These are phyloP conservation scores for Saccharomyces kudriavzevii DNA, from an alignment of 805 yeast species.

Conservation along the genomic window DNA sequence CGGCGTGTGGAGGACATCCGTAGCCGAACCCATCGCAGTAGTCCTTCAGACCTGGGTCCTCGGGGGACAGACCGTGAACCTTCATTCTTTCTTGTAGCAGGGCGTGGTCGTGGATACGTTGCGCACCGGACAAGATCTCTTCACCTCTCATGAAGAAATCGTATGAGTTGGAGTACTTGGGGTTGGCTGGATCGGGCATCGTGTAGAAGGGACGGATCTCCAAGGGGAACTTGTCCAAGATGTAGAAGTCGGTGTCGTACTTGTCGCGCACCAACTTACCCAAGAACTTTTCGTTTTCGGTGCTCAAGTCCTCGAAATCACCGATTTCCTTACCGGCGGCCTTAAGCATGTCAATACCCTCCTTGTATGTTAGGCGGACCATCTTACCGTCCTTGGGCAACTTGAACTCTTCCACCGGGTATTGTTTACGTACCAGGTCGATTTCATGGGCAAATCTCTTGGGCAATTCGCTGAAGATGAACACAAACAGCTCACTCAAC, in stretches of 20 bases:
- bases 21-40: conserved; percentile 87
- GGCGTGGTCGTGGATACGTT: conserved; percentile 92
- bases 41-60: conserved; percentile 75
- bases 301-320: conserved; percentile 81
- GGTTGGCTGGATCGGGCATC: conserved; percentile 93
- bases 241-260: conserved; percentile 95
- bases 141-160: conserved; percentile 99
- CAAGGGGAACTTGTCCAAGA: conserved; percentile 95
- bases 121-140: conserved; percentile 98
- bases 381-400: conserved; percentile 90
- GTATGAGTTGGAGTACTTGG: conserved; percentile 91
- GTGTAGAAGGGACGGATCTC: conserved; percentile 97
- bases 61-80: conserved; percentile 75
- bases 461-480: conserved; percentile 80
- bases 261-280: conserved; percentile 89
- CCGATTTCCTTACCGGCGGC: conserved; percentile 73
- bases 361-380: conserved; percentile 82
- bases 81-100: conserved; percentile 74
- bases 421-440: conserved; percentile 83
- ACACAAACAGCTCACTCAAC: conserved; percentile 68
- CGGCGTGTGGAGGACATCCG: conserved; percentile 98
- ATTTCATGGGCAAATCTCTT: conserved; percentile 74
- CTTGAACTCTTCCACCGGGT: conserved; percentile 95
- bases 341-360: conserved; percentile 80
- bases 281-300: conserved; percentile 89